A percentile compares a stretch with the other conserved stretches of the same genome.
Conservation (phyloP, 2,329 filamentous ascomycete genomes). For the Fusarium tanahbumbuense region DNA sequence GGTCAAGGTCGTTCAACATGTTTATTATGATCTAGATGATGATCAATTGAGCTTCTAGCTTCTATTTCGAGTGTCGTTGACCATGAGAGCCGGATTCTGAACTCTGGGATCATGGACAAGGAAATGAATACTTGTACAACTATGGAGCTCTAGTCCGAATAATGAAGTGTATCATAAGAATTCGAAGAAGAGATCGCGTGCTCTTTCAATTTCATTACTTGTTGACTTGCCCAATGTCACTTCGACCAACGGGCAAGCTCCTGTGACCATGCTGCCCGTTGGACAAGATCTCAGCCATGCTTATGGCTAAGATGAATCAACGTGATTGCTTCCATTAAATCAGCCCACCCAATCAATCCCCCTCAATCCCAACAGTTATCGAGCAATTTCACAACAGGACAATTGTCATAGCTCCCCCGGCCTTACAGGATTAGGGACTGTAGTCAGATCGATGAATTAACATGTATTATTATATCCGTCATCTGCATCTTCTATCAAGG, state of each 20-base stretch:
- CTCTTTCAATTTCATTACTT: not conserved
- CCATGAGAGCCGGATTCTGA: conserved; percentile 44
- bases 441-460: not conserved
- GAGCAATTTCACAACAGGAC: not conserved
- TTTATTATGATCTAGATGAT: conserved; percentile 50
- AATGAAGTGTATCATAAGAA: conserved; percentile 27
- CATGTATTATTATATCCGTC: not conserved
- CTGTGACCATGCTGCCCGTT: not conserved
- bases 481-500: not conserved
- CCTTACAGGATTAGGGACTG: not conserved
- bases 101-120: conserved; percentile 41
- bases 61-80: conserved; percentile 32
- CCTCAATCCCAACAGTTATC: not conserved
- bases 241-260: not conserved
- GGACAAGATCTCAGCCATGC: not conserved
- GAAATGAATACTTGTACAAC: conserved; percentile 49
- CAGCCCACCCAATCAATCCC: not conserved
- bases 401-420: not conserved
- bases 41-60: conserved; percentile 44
- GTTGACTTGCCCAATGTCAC: not conserved
- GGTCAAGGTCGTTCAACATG: conserved; percentile 51
- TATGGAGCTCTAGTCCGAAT: conserved; percentile 39
- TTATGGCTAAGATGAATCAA: not conserved
- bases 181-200: not conserved
- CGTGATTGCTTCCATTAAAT: not conserved